Evolutionary conservation across 176 grass and related monocot species (phyloP).

Genomic region (Zea luxurians): DNA sequence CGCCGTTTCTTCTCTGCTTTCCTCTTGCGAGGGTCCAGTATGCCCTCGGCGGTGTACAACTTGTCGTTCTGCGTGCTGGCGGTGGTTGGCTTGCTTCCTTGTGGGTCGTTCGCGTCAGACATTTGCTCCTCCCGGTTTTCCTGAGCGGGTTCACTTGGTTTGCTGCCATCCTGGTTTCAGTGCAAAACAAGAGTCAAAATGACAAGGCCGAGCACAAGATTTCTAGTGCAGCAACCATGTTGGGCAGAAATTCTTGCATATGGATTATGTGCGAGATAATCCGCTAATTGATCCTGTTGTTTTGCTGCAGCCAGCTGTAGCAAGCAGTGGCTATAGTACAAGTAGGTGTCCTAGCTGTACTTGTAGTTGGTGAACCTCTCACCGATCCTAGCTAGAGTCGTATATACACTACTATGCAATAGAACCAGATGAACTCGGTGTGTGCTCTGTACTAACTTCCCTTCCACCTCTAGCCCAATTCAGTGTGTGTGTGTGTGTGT

Average conservation of each 20-base stretch:
- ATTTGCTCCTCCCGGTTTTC: slow-evolving; percentile 48
- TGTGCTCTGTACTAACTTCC: no score
- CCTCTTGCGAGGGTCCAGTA: slow-evolving; percentile 69
- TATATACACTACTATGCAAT: no score
- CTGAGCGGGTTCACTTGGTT: slow-evolving; percentile 13
- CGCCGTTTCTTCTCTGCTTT: slow-evolving; percentile 59
- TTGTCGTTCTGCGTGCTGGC: slow-evolving; percentile 59
- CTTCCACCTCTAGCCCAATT: no score
- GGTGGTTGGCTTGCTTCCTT: slow-evolving; percentile 41
- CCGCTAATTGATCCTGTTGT: no score
- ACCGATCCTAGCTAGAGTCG: no score
- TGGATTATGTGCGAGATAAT: background rate
- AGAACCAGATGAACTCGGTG: no score
- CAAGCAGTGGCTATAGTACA: no score
- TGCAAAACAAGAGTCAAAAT: slow-evolving; percentile 31
- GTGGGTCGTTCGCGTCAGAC: slow-evolving; percentile 42
- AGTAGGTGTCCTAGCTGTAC: no score
- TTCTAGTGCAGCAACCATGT: background rate
- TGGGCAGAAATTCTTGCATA: background rate
- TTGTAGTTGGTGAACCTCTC: no score
- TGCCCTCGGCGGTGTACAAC: slow-evolving; percentile 72
- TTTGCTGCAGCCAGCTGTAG: no score
- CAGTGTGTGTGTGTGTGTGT: no score
- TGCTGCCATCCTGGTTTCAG: background rate
- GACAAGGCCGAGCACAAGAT: background rate